Conservation (phyloP, 177 flowering plant genomes). For the Telopea speciosissima region DNA sequence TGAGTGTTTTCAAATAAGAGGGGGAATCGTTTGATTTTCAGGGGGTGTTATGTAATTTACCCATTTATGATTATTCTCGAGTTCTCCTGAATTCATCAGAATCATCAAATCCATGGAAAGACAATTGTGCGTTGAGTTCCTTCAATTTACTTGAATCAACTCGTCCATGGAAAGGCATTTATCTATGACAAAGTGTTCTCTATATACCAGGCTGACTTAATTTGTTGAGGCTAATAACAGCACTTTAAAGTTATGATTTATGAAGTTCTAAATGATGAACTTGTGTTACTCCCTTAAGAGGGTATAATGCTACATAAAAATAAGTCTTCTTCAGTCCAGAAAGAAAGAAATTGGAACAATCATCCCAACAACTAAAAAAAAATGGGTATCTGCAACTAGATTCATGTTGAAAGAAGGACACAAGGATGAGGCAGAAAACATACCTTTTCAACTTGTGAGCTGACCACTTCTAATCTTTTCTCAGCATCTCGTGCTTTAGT, state of each 20-base stretch:
- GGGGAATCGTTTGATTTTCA: too few relatives aligned
- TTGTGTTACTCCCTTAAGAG: background rate
- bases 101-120: too few relatives aligned
- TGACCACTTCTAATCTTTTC: conserved; percentile 26
- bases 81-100: too few relatives aligned
- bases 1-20: too few relatives aligned
- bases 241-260: background rate
- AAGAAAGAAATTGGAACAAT: background rate
- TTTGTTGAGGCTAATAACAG: background rate
- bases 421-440: conserved; percentile 4
- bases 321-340: background rate
- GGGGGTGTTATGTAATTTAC: too few relatives aligned
- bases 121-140: too few relatives aligned
- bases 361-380: background rate
- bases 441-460: conserved; percentile 53
- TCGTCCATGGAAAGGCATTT: too few relatives aligned
- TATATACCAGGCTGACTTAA: too few relatives aligned
- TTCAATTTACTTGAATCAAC: too few relatives aligned
- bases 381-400: too few relatives aligned
- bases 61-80: too few relatives aligned
- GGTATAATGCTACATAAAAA: background rate
- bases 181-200: too few relatives aligned
- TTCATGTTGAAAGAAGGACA: background rate
- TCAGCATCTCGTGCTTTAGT: conserved; percentile 47
- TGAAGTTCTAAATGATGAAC: background rate